These are phyloP conservation scores for Candida albicans DNA, from an alignment of 1,139 yeast species.

Conservation along the genomic window DNA sequence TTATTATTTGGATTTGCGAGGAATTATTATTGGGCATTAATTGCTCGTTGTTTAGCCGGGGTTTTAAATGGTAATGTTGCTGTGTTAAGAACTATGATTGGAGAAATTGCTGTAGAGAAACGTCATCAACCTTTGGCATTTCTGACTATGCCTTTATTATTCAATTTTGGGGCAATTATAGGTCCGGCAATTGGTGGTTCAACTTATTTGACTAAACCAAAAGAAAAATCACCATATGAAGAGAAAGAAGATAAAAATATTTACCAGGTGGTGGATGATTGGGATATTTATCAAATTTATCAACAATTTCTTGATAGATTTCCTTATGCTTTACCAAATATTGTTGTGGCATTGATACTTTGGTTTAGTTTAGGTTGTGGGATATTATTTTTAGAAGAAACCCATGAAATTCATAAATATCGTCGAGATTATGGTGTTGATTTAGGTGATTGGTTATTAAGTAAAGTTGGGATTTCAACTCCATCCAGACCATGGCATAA, in stretches of 20 bases:
- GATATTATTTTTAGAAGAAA: constrained; percentile 60
- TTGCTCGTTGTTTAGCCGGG: constrained; percentile 55
- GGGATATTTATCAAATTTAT: constrained; percentile 10
- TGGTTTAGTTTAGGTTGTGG: constrained; percentile 40
- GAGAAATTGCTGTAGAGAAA: constrained; percentile 57
- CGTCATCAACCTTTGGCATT: constrained; percentile 63
- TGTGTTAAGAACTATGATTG: constrained; percentile 58
- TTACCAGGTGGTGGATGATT: not conserved
- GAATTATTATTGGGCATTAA: constrained; percentile 50
- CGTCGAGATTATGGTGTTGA: constrained; percentile 53
- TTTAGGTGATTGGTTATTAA: constrained; percentile 48
- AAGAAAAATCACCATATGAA: constrained; percentile 8
- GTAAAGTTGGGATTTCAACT: constrained; percentile 30
- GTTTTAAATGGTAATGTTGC: constrained; percentile 62
- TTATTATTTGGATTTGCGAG: constrained; percentile 53
- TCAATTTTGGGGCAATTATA: constrained; percentile 48
- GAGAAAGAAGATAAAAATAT: constrained; percentile 3
- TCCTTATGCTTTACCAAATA: constrained; percentile 63
- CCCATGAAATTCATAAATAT: constrained; percentile 45
- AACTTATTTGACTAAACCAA: constrained; percentile 32
- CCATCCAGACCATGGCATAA: constrained; percentile 37
- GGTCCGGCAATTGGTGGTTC: constrained; percentile 56
- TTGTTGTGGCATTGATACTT: constrained; percentile 50
- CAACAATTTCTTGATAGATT: constrained; percentile 35
- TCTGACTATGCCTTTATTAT: constrained; percentile 57